These are phyloP conservation scores for Citrus trifoliata DNA, from an alignment of 345 rosid species.

Conservation along the genomic window DNA sequence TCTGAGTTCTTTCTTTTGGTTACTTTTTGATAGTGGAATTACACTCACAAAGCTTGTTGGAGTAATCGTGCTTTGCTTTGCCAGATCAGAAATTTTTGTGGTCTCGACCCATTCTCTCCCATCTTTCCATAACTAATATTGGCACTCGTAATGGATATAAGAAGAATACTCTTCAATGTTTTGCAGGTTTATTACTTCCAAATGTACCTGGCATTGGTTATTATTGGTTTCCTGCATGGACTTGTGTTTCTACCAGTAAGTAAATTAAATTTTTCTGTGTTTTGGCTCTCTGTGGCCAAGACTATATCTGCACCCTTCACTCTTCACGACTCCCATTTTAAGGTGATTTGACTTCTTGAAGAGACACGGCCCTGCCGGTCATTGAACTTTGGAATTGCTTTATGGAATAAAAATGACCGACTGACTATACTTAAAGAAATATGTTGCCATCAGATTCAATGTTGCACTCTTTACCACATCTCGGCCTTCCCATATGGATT, in stretches of 20 bases:
- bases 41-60: conserved; percentile 91
- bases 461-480: background rate
- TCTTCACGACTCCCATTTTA: background rate
- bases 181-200: conserved; percentile 94
- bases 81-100: conserved; percentile 92
- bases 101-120: conserved; percentile 33
- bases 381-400: background rate
- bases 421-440: no score
- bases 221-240: conserved; percentile 88
- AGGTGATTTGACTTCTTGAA: background rate
- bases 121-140: conserved; percentile 10
- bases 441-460: background rate
- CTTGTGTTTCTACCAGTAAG: conserved; percentile 92
- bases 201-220: conserved; percentile 86
- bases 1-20: background rate
- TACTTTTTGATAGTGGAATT: conserved; percentile 63
- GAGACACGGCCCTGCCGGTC: background rate
- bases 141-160: background rate
- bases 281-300: background rate
- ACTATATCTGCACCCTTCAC: background rate
- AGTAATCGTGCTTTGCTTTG: conserved; percentile 80
- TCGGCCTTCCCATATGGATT: background rate
- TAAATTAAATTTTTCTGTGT: conserved; percentile 6
- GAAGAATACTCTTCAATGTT: background rate
- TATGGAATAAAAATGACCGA: background rate